Conservation (phyloP, 129 eudicot species). For the Flaveria ramosissima region DNA sequence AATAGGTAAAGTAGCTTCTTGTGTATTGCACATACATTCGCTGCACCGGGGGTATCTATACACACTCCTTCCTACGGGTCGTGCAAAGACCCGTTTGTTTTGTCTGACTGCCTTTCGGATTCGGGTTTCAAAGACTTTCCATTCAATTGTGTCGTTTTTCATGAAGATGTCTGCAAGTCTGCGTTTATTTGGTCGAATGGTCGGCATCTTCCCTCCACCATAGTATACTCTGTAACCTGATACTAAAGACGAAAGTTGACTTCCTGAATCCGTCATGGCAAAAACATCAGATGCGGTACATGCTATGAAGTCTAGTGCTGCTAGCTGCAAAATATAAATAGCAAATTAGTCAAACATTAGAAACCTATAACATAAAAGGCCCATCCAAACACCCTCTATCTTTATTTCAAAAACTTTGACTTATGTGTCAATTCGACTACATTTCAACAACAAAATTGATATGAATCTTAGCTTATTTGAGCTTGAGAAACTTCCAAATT, state of each 20-base stretch:
- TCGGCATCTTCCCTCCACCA: constrained; percentile 96
- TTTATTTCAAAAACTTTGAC: not conserved
- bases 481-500: constrained; percentile 1
- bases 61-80: constrained; percentile 88
- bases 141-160: constrained; percentile 85
- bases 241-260: constrained; percentile 86
- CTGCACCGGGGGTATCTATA: constrained; percentile 90
- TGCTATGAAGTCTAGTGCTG: constrained; percentile 91
- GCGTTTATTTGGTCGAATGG: constrained; percentile 95
- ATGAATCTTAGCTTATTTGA: not conserved
- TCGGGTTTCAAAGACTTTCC: constrained; percentile 84
- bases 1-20: constrained; percentile 25
- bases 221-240: constrained; percentile 87
- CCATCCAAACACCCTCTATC: not conserved
- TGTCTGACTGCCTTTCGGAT: constrained; percentile 91
- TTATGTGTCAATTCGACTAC: not conserved
- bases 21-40: constrained; percentile 82
- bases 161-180: constrained; percentile 85
- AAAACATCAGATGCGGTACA: constrained; percentile 86
- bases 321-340: constrained; percentile 59
- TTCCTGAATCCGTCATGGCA: constrained; percentile 98
- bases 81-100: constrained; percentile 77
- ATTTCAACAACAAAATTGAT: not conserved
- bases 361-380: not conserved
- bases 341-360: not conserved